Conservation (phyloP, 176 grass and related monocot genomes). For the Lolium perenne region DNA sequence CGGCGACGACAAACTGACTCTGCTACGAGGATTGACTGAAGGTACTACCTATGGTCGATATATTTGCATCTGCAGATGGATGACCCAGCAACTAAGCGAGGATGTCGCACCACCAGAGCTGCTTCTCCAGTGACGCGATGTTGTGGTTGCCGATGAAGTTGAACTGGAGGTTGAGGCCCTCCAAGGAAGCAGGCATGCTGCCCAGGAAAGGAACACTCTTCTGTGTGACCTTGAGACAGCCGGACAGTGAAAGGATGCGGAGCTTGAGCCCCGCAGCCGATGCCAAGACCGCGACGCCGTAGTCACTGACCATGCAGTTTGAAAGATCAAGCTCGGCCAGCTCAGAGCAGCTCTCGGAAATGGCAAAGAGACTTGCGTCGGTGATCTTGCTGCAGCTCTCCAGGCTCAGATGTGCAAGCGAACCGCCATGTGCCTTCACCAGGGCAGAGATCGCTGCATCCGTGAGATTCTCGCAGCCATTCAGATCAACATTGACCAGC, state of each 20-base stretch:
- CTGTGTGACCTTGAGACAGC: conserved; percentile 75
- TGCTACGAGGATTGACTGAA: conserved; percentile 39
- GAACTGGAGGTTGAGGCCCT: conserved; percentile 84
- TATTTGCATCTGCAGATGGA: conserved; percentile 62
- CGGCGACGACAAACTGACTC: conserved; percentile 54
- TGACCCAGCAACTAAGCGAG: conserved; percentile 49
- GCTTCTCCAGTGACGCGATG: conserved; percentile 78
- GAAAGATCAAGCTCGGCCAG: conserved; percentile 92
- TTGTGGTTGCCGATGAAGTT: conserved; percentile 70
- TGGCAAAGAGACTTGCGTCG: conserved; percentile 72
- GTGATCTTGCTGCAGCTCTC: conserved; percentile 92
- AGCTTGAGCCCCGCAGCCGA: conserved; percentile 73
- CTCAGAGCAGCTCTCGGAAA: conserved; percentile 65
- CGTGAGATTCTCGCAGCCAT: conserved; percentile 74
- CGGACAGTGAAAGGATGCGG: conserved; percentile 74
- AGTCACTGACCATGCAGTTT: conserved; percentile 78
- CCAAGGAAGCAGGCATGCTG: conserved; percentile 71
- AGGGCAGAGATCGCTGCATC: conserved; percentile 58
- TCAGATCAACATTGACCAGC: conserved; percentile 79
- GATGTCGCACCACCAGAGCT: conserved; percentile 90
- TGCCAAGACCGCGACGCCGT: conserved; percentile 73
- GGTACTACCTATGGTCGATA: conserved; percentile 44
- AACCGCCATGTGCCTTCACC: conserved; percentile 77
- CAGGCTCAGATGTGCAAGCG: conserved; percentile 72
- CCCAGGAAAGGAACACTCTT: conserved; percentile 83